Base-by-base conservation (phyloP, 1,284 basidiomycete genomes). In the Austropuccinia psidii region DNA sequence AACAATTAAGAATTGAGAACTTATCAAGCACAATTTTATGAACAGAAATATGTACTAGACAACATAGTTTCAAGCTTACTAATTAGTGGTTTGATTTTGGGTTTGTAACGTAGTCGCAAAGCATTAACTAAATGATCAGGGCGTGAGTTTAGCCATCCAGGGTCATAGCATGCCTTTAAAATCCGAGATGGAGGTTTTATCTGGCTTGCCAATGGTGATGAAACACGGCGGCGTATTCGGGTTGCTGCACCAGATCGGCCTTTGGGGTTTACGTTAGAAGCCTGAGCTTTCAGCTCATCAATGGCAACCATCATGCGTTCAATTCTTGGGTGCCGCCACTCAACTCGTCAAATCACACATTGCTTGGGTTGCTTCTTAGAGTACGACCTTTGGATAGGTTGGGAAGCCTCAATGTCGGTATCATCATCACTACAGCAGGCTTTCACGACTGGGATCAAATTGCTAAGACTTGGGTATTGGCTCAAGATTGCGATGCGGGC, bases 391-490 rank as follows among this genome's bases (percentile, higher is more conserved):
- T 58, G 55, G 39, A 58, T 58, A 11, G 55, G 6, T 35, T 58
- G 55, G 4, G 37, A 27, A 27, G 41, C 27, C 27, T 64, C 41
- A 5, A 29, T 43, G 21, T 64, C 61, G 31, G 33, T 61, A 13
- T 61, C 58, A 29, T 61, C 58, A 41, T 61, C 35, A 37, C 61
- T 64, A 43, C 21, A 27, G 35, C 19, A 43, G 21, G 61, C 61
- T 64, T 64, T 11, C 19, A 64, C 41, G 47, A 64, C 47, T 13
- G 61, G 61, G 8, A 27, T 27, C 41, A 64, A 47, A 13, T 3
- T 11, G 21, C 7, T 7, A 27, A 64, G 37, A 17, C 61, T n/a
- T 47, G 39, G 61, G 21, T 43, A 58, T 2, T 5, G n/a, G 27
- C 33, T 29, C 21, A 58, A 29, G 17, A 17, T 29, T 6, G 55